phyloP scores from a whole-genome alignment of 192 early-diverging fungal species.

The Coemansia sp. region DNA sequence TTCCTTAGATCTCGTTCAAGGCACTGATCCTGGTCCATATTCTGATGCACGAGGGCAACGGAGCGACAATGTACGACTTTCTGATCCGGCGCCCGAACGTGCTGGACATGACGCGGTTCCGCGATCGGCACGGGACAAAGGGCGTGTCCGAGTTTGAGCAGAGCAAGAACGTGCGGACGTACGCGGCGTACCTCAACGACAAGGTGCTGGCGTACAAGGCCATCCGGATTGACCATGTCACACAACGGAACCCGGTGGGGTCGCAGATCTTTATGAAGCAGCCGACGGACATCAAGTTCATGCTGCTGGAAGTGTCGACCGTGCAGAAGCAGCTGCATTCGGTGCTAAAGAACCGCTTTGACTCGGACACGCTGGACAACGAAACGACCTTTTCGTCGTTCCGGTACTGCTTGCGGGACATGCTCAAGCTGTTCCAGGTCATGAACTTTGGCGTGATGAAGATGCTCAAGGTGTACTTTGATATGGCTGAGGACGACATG shows the following conservation, averaged over 20 bases:
- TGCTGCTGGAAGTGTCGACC: slow-evolving; percentile 47
- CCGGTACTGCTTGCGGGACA: slow-evolving; percentile 46
- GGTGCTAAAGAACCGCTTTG: slow-evolving; percentile 49
- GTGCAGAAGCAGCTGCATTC: slow-evolving; percentile 50
- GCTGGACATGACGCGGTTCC: slow-evolving; percentile 47
- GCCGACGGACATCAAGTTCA: slow-evolving; percentile 31
- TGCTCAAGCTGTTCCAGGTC: slow-evolving; percentile 54
- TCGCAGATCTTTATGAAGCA: slow-evolving; percentile 43
- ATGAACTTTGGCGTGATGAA: slow-evolving; percentile 54
- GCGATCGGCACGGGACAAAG: slow-evolving; percentile 48
- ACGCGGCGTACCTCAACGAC: slow-evolving; percentile 47
- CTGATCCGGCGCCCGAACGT: slow-evolving; percentile 32
- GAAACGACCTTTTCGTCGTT: slow-evolving; percentile 50
- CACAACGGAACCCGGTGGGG: slow-evolving; percentile 28
- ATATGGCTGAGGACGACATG: slow-evolving; percentile 47
- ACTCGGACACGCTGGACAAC: slow-evolving; percentile 47
- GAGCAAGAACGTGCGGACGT: slow-evolving; percentile 50
- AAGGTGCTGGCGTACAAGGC: slow-evolving; percentile 47
- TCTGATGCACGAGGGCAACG: slow-evolving; percentile 46
- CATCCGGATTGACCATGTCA: slow-evolving; percentile 45
- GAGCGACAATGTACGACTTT: slow-evolving; percentile 36
- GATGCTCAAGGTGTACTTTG: slow-evolving; percentile 54
- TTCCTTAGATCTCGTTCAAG: slow-evolving; percentile 52
- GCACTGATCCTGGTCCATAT: slow-evolving; percentile 50
- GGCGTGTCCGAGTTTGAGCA: slow-evolving; percentile 49